Evolutionary conservation across 176 grass and related monocot species (phyloP), one percentile per base, ranked within the genome.

Genomic region (Raddia distichophylla): DNA sequence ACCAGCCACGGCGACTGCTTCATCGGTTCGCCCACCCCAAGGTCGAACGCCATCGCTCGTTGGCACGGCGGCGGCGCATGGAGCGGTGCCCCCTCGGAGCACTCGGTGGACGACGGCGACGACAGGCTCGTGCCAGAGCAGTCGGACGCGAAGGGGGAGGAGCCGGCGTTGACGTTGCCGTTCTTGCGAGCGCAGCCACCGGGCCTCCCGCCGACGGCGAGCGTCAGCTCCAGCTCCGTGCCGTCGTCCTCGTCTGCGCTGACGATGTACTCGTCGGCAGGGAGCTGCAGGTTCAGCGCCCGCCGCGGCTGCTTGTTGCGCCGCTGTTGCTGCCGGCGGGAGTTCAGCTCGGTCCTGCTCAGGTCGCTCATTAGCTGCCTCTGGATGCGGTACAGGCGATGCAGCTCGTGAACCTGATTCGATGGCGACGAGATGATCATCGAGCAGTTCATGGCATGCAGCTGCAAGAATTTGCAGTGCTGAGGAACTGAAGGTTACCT

Each of bases 301-400:
- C 83, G 71, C 13, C 89, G 92, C 3, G 80, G 92, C 65, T 80
- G 80, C 52, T 83, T 89, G 32, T 53, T 84, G 15, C 78, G 80
- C 10, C 65, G 73, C 19, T 61, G 57, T 18, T 22, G 69, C n/a
- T 27, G 59, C 40, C 92, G 66, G 69, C 77, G 80, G 2, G 74
- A 65, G 74, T 44, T 67, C 69, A 44, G 42, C 50, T 80, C 84
- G n/a, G 58, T 52, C 5, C 54, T 37, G 65, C 76, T 78, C 76
- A 89, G 56, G 71, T 87, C 89, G 48, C 71, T 85, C 92, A 94
- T 94, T 61, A 94, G 83, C 87, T 91, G 86, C 80, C 86, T 91
- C 84, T 94, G 92, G 44, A 94, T 89, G 58, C 92, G 83, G 75
- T 94, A 94, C 60, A 94, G 76, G 40, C 92, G 92, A 17, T 94